Percentiles rank a stretch among this genome's conserved stretches.
phyloP scores from a whole-genome alignment of 1,284 basidiomycete genomes.

The Agroathelia rolfsii region DNA sequence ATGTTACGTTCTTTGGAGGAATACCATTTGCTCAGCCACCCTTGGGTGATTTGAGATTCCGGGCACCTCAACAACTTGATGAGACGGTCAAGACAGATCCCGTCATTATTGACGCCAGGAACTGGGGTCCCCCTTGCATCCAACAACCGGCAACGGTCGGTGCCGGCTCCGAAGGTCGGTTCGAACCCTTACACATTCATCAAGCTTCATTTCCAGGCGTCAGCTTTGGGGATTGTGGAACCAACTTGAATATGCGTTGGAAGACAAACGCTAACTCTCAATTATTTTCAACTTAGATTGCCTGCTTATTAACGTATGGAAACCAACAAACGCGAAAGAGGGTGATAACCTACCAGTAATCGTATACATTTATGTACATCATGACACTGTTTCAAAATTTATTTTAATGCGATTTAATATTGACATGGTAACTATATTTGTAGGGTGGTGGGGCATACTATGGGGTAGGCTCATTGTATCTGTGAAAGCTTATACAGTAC shows the following conservation, averaged over 20 bases:
- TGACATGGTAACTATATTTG: background rate
- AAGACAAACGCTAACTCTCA: background rate
- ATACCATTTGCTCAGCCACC: constrained; percentile 49
- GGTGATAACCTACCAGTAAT: constrained; percentile 35
- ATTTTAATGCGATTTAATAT: background rate
- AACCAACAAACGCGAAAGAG: constrained; percentile 32
- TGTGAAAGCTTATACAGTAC: too few relatives aligned
- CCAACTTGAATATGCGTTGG: too few relatives aligned
- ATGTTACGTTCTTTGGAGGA: constrained; percentile 35
- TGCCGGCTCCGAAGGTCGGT: constrained; percentile 30
- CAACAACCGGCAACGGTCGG: constrained; percentile 32
- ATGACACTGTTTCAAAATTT: background rate
- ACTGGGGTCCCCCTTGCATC: constrained; percentile 32
- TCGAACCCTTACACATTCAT: background rate
- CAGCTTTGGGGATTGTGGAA: too few relatives aligned
- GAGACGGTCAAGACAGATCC: constrained; percentile 17
- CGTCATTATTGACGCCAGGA: constrained; percentile 28
- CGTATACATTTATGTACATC: constrained; percentile 33
- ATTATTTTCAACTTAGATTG: too few relatives aligned
- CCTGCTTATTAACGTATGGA: constrained; percentile 43
- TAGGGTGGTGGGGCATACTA: constrained; percentile 33
- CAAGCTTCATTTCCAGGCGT: too few relatives aligned
- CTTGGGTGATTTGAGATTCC: constrained; percentile 38
- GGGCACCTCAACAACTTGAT: constrained; percentile 36
- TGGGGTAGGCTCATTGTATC: constrained; percentile 15